A percentile compares a stretch with the other conserved stretches of the same genome.
These are phyloP conservation scores for Combretum micranthum DNA, from an alignment of 345 rosid species.

Conservation along the genomic window DNA sequence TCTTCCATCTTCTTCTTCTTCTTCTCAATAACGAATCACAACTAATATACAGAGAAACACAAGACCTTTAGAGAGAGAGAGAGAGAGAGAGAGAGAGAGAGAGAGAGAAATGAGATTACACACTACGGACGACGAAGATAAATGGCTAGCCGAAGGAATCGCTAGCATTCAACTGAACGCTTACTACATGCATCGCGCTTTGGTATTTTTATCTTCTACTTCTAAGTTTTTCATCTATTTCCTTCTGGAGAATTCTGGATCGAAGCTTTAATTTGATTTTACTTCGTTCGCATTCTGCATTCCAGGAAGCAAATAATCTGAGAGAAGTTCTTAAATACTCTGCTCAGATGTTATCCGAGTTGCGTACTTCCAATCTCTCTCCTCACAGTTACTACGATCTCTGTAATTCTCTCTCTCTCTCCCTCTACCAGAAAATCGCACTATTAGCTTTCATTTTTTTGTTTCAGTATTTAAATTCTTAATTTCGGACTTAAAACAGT, in stretches of 20 bases:
- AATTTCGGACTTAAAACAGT: background rate
- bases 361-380: constrained; percentile 82
- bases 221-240: background rate
- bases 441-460: constrained; percentile 2
- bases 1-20: too few relatives aligned
- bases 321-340: constrained; percentile 88
- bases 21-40: too few relatives aligned
- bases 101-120: constrained; percentile 1
- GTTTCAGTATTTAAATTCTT: constrained; percentile 3
- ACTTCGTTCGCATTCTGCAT: constrained; percentile 10
- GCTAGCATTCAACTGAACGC: constrained; percentile 89
- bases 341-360: constrained; percentile 86
- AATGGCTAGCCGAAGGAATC: constrained; percentile 97
- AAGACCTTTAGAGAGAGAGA: too few relatives aligned
- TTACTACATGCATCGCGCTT: constrained; percentile 80
- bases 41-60: too few relatives aligned
- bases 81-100: too few relatives aligned
- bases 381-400: constrained; percentile 91
- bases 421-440: background rate
- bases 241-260: background rate
- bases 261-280: background rate
- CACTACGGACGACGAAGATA: constrained; percentile 64
- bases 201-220: constrained; percentile 34
- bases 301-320: constrained; percentile 75
- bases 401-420: constrained; percentile 33